Evolutionary conservation across 495 filamentous ascomycete species (phyloP).

Genomic region (Penicillium paxilli): DNA sequence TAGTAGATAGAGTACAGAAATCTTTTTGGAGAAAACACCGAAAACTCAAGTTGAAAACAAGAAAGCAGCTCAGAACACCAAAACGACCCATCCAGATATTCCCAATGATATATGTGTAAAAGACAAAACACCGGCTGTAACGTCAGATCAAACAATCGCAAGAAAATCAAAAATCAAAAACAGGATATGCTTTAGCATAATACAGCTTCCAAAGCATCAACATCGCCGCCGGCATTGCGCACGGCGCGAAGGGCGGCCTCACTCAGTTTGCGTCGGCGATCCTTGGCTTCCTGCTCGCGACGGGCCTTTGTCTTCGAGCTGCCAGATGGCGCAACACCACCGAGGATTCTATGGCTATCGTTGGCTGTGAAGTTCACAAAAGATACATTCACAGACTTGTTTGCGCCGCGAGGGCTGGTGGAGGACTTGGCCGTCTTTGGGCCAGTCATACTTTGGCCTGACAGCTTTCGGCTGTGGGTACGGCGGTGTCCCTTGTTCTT

Average conservation of each 20-base stretch:
- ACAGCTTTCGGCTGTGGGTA: constrained; percentile 37
- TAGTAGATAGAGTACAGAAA: too few relatives aligned
- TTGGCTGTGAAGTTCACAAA: constrained; percentile 93
- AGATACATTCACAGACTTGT: constrained; percentile 51
- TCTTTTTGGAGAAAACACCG: constrained; percentile 23
- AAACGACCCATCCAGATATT: constrained; percentile 27
- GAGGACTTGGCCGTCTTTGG: constrained; percentile 38
- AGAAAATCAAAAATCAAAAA: constrained; percentile 1
- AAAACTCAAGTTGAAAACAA: constrained; percentile 7
- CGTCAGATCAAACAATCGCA: constrained; percentile 11
- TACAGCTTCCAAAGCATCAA: constrained; percentile 53
- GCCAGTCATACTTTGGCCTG: constrained; percentile 32
- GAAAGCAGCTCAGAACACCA: constrained; percentile 21
- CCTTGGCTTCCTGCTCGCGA: constrained; percentile 80
- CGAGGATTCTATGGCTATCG: constrained; percentile 79
- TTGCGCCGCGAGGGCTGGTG: constrained; percentile 33
- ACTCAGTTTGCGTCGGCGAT: constrained; percentile 72
- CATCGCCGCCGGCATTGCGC: constrained; percentile 76
- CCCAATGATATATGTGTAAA: constrained; percentile 21
- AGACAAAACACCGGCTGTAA: constrained; percentile 23
- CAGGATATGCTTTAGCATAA: constrained; percentile 27
- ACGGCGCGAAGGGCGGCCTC: constrained; percentile 74
- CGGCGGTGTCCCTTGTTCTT: constrained; percentile 34
- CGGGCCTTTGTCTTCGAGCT: constrained; percentile 91
- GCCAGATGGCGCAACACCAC: constrained; percentile 87